Evolutionary conservation across 768 basidiomycete species (phyloP).

Genomic region (Pleurotus eryngii): DNA sequence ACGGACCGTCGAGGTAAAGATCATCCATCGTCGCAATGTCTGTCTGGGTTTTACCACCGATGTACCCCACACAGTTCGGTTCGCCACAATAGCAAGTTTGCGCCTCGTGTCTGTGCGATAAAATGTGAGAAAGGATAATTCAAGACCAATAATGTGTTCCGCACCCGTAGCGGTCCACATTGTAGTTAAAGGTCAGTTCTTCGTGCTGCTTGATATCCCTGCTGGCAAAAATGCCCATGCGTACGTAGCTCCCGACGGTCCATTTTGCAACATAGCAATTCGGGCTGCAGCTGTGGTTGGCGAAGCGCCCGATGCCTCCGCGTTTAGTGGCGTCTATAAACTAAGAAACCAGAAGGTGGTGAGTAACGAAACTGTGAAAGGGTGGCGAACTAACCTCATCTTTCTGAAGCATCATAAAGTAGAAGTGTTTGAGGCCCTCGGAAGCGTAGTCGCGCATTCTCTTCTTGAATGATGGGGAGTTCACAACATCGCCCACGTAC

Average conservation of each 20-base stretch:
- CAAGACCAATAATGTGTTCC: conserved; percentile 21
- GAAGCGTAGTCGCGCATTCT: conserved; percentile 92
- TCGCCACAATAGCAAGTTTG: conserved; percentile 96
- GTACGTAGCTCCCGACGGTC: conserved; percentile 84
- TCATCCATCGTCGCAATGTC: conserved; percentile 95
- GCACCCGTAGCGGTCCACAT: conserved; percentile 98
- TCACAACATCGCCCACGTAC: conserved; percentile 96
- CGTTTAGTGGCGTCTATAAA: conserved; percentile 98
- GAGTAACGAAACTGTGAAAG: neutral
- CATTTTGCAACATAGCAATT: conserved; percentile 99
- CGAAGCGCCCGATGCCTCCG: conserved; percentile 95
- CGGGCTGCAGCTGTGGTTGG: conserved; percentile 96
- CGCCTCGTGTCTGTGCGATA: conserved; percentile 72
- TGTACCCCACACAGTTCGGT: conserved; percentile 90
- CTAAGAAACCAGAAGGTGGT: conserved; percentile 33
- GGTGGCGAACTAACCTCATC: conserved; percentile 70
- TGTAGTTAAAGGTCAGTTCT: conserved; percentile 98
- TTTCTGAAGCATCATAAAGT: conserved; percentile 99
- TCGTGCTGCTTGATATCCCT: conserved; percentile 72
- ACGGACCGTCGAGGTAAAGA: conserved; percentile 83
- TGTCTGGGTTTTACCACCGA: conserved; percentile 98
- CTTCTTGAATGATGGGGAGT: conserved; percentile 80
- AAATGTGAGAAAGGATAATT: neutral
- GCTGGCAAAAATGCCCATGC: conserved; percentile 99
- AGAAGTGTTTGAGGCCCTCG: conserved; percentile 94